These are phyloP conservation scores for Magnolia sinica DNA, from an alignment of 164 flowering plant species.

Conservation along the genomic window DNA sequence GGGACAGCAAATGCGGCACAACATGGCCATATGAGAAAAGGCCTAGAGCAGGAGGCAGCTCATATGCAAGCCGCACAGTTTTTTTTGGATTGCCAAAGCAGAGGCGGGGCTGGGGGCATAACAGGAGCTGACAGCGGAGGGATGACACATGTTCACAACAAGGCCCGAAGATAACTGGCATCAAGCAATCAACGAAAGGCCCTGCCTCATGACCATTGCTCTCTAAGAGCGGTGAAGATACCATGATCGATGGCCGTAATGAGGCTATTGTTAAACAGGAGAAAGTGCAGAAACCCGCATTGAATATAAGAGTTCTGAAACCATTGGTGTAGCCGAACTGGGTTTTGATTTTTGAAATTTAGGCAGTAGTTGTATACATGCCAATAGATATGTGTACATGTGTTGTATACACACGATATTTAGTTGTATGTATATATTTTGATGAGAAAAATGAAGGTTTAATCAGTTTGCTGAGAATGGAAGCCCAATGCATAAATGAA, in stretches of 20 bases:
- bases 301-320: constrained; percentile 10
- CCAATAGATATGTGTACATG: background rate
- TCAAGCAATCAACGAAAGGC: constrained; percentile 18
- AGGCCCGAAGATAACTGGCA: too few species aligned
- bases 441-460: constrained; percentile 11
- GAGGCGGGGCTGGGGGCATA: constrained; percentile 29
- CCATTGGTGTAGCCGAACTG: constrained; percentile 1
- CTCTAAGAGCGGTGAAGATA: constrained; percentile 10
- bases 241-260: constrained; percentile 10
- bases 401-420: constrained; percentile 10
- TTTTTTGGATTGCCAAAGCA: constrained; percentile 17
- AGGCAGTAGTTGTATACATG: constrained; percentile 4
- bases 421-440: constrained; percentile 7
- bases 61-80: too few species aligned
- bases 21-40: too few species aligned
- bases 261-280: constrained; percentile 19
- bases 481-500: too few species aligned
- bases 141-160: too few species aligned
- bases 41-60: too few species aligned
- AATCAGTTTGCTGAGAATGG: background rate
- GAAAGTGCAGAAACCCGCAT: constrained; percentile 13
- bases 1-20: too few species aligned
- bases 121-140: too few species aligned
- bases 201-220: constrained; percentile 41
- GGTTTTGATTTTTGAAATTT: too few species aligned